phyloP scores from a whole-genome alignment of 768 basidiomycete species.

The Hypsizygus marmoreus region DNA sequence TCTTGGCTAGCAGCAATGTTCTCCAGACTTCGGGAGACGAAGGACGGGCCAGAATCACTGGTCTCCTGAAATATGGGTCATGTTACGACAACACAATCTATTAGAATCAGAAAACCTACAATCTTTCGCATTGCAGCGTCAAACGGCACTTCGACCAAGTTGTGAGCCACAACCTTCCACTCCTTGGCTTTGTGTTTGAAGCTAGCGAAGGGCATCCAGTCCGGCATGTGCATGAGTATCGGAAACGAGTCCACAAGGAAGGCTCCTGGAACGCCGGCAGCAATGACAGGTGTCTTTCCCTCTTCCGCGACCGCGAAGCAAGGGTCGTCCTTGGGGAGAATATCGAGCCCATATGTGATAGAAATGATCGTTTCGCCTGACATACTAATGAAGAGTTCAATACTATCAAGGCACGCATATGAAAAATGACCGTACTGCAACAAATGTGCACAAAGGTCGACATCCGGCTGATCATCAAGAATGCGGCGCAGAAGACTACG shows the following conservation, averaged over 20 bases:
- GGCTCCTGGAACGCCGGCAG: conserved; percentile 26
- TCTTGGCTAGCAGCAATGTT: too few relatives aligned
- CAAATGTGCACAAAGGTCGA: conserved; percentile 15
- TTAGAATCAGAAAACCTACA: conserved; percentile 8
- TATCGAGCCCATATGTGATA: conserved; percentile 35
- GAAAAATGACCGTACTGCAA: too few relatives aligned
- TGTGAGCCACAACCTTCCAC: conserved; percentile 18
- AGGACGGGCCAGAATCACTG: conserved; percentile 22
- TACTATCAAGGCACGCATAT: background rate
- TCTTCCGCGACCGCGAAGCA: conserved; percentile 33
- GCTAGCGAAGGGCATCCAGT: conserved; percentile 40
- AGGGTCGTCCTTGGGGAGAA: conserved; percentile 33
- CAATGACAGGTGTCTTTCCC: conserved; percentile 27
- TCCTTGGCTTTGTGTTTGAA: conserved; percentile 35
- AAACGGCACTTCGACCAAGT: conserved; percentile 27
- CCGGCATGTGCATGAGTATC: conserved; percentile 34
- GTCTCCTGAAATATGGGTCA: conserved; percentile 12
- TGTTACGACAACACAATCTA: background rate
- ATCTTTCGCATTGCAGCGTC: conserved; percentile 16
- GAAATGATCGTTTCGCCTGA: conserved; percentile 30
- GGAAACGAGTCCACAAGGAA: conserved; percentile 35
- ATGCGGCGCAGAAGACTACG: conserved; percentile 29
- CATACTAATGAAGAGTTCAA: conserved; percentile 9
- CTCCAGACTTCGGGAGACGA: too few relatives aligned
- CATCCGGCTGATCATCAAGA: conserved; percentile 25